phyloP scores from a whole-genome alignment of 331 rosid species.

The Quercus phellos region DNA sequence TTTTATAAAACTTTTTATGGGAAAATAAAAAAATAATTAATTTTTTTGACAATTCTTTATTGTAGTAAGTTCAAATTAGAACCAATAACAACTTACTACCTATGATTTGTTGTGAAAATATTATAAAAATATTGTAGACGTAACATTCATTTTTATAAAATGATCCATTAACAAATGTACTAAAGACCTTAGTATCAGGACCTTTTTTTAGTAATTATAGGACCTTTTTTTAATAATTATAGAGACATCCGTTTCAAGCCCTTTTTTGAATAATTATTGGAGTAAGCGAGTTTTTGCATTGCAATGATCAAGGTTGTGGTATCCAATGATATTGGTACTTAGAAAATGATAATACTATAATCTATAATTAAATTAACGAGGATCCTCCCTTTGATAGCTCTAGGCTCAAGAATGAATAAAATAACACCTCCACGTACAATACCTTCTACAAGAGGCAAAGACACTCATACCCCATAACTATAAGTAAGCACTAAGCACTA shows the following conservation, averaged over 20 bases:
- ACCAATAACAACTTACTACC: no score
- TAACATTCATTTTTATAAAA: no score
- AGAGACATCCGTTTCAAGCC: no score
- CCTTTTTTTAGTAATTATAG: neutral
- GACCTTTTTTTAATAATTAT: neutral
- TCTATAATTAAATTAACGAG: neutral
- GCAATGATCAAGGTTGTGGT: neutral
- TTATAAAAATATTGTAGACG: fast-evolving
- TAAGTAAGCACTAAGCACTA: neutral
- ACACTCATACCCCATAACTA: no score
- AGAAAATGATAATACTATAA: neutral
- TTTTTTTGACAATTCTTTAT: no score
- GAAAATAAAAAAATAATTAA: no score
- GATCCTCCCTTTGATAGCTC: neutral
- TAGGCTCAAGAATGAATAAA: neutral
- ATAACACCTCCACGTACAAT: neutral
- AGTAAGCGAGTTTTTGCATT: neutral
- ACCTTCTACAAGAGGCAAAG: no score
- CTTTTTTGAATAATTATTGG: neutral
- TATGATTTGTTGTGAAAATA: no score
- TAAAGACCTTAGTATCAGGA: fast-evolving
- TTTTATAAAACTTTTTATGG: no score
- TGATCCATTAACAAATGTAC: no score
- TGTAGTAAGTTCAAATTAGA: no score
- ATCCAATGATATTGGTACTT: neutral